Base-by-base conservation (phyloP, 1,284 basidiomycete genomes). In the Puccinia polysora region DNA sequence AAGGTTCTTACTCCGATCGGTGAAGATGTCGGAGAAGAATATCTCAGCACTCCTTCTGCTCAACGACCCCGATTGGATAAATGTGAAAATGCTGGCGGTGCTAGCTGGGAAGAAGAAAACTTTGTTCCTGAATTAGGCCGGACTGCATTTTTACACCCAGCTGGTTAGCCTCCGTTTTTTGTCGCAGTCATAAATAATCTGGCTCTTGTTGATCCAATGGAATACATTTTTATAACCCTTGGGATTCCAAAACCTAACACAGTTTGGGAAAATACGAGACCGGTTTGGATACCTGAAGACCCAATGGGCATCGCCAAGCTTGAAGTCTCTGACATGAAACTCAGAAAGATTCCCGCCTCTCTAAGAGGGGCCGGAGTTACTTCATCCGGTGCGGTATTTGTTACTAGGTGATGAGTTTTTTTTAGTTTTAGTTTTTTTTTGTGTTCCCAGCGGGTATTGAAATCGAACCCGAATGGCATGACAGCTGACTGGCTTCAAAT, bases 281-380 rank as follows among this genome's bases (percentile, higher is more conserved):
- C 67, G 12, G 55, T 69, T 34, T 69, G 67, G 67, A 60, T 69
- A 12, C 55, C 67, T 49, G 67, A 69, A 50, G 67, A 69, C 38
- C 67, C 67, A 18, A 49, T 59, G 2, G 67, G 67, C 14, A 32
- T 69, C 10, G 67, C 55, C 6, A 69, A 60, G n/a, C 52, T 59
- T 1, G 67, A 69, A 52, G 56, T 69, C 20, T n/a, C 20, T 12
- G 67, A 69, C 38, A 69, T 69, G 67, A 69, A 69, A 47, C 45
- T 20, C 3, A 45, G 56, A 23, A 69, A 69, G 15, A 69, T 69
- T 20, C 55, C 67, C 2, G 67, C 56, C 12, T 69, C 67, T 6
- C 15, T 50, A 4, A 43, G 28, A 49, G 67, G 67, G 10, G 67
- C 67, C 14, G 56, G 40, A 2, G 60, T 69, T 14, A 69, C 55